A percentile compares a stretch with the other conserved stretches of the same genome.
phyloP scores from a whole-genome alignment of 176 grass and related monocot genomes.

The Oryza australiensis region DNA sequence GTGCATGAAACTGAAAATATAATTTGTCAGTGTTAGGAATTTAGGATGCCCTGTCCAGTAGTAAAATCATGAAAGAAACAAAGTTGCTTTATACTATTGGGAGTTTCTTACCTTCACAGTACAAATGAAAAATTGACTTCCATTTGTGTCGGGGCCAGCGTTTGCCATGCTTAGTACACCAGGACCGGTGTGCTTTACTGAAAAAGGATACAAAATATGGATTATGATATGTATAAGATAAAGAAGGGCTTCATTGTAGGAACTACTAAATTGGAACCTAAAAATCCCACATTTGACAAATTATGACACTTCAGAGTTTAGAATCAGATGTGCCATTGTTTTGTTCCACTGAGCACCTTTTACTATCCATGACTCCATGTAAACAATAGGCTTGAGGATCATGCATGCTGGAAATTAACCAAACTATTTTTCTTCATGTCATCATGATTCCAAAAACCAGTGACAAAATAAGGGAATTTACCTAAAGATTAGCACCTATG shows the following conservation, averaged over 20 bases:
- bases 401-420: not conserved
- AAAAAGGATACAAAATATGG: constrained; percentile 8
- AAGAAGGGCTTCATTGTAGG: not conserved
- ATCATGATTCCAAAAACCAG: not conserved
- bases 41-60: not conserved
- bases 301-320: not conserved
- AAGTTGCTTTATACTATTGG: not conserved
- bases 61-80: not conserved
- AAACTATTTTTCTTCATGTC: not conserved
- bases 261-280: constrained; percentile 12
- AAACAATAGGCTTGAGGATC: not conserved
- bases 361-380: not conserved
- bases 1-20: not conserved
- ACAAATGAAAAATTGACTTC: constrained; percentile 79
- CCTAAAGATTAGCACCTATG: not conserved
- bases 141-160: constrained; percentile 67
- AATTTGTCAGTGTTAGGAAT: not conserved
- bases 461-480: not conserved
- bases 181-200: constrained; percentile 69
- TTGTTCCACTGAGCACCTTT: not conserved
- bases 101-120: constrained; percentile 55
- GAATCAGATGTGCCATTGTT: not conserved
- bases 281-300: not conserved
- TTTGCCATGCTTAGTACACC: constrained; percentile 79
- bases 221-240: not conserved